Evolutionary conservation across 495 filamentous ascomycete species (phyloP).

Genomic region (Polyplosphaeria fusca): DNA sequence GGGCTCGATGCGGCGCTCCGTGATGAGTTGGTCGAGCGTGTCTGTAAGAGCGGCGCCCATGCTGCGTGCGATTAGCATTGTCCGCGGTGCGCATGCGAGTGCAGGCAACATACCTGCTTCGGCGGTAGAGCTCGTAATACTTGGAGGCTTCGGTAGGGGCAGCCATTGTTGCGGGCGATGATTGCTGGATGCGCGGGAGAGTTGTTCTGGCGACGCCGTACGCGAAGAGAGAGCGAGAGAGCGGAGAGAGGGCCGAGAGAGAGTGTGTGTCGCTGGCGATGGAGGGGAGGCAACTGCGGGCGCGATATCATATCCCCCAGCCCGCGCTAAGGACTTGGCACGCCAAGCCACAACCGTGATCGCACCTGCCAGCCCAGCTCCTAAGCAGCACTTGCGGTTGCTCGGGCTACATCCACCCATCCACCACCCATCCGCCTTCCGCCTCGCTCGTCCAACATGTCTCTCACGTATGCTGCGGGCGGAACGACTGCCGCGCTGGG

Average conservation of each 20-base stretch:
- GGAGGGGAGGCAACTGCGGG: too few species aligned
- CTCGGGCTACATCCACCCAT: conserved; percentile 16
- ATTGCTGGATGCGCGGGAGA: too few species aligned
- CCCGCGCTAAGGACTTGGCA: too few species aligned
- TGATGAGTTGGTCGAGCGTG: conserved; percentile 94
- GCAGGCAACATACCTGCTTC: conserved; percentile 72
- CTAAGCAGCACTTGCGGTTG: too few species aligned
- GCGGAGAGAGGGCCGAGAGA: not conserved
- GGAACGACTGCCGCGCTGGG: conserved; percentile 66
- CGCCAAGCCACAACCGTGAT: too few species aligned
- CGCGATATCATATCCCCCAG: too few species aligned
- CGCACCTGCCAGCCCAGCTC: conserved; percentile 17
- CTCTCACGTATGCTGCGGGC: conserved; percentile 62
- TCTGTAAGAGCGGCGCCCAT: conserved; percentile 89
- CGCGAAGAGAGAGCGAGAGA: too few species aligned
- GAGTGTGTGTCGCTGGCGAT: not conserved
- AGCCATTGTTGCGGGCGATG: too few species aligned
- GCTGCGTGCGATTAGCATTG: conserved; percentile 49
- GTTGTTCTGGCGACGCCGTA: too few species aligned
- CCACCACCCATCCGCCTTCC: conserved; percentile 6
- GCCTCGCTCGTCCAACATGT: conserved; percentile 32
- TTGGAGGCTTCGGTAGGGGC: too few species aligned
- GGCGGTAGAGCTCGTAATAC: conserved; percentile 96
- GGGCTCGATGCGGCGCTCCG: conserved; percentile 86
- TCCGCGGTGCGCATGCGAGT: not conserved